Evolutionary conservation across 768 basidiomycete species (phyloP).

Genomic region (Lyophyllum atratum): DNA sequence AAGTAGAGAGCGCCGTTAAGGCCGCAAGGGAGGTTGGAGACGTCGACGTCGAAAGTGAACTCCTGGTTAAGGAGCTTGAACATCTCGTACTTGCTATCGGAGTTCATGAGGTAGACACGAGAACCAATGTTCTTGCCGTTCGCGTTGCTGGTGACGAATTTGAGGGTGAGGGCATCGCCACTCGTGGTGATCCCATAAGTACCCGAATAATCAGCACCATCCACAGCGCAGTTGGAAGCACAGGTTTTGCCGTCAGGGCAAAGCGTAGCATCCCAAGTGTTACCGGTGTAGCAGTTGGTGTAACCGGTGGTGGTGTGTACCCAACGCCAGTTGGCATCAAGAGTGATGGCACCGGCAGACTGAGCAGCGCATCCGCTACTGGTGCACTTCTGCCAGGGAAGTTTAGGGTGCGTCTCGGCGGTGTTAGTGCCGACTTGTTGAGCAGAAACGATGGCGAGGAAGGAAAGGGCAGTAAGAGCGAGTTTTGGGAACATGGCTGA

Average conservation of each 20-base stretch:
- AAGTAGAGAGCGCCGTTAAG: conserved; percentile 69
- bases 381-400: conserved; percentile 48
- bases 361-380: conserved; percentile 42
- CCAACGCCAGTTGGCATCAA: conserved; percentile 65
- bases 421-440: conserved; percentile 37
- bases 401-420: conserved; percentile 44
- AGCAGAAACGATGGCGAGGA: conserved; percentile 31
- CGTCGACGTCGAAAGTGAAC: conserved; percentile 53
- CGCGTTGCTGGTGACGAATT: conserved; percentile 42
- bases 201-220: conserved; percentile 48
- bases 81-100: conserved; percentile 40
- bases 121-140: conserved; percentile 39
- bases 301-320: conserved; percentile 21
- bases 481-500: conserved; percentile 37
- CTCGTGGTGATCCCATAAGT: conserved; percentile 55
- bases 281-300: conserved; percentile 56
- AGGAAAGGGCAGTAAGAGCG: conserved; percentile 39
- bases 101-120: conserved; percentile 52
- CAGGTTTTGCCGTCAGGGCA: conserved; percentile 53
- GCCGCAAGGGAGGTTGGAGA: conserved; percentile 58
- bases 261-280: conserved; percentile 50
- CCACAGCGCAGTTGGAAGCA: conserved; percentile 42
- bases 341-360: conserved; percentile 38
- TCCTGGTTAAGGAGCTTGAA: conserved; percentile 15
- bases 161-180: conserved; percentile 47